Evolutionary conservation across 2,329 filamentous ascomycete species (phyloP), one percentile per base, ranked within the genome.

Genomic region (Xylariaceae sp.): DNA sequence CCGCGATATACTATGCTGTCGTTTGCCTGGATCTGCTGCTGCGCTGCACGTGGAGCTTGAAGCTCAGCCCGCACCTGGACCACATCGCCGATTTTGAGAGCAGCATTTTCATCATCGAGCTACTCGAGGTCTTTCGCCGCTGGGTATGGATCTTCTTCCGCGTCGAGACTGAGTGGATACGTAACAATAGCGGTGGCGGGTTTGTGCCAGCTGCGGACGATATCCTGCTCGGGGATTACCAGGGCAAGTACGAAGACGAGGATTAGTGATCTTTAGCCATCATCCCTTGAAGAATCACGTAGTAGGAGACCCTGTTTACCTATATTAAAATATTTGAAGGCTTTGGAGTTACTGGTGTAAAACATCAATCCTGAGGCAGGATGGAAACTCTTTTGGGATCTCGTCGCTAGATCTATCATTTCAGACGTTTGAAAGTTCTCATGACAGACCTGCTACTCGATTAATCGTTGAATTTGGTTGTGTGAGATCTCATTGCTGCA

Each of bases 81-180:
- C 87, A 87, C 61, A 82, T 95, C 42, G 84, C 86, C 52, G 89
- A 95, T 61, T 79, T 89, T 38, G 93, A 97, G 68, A 83, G 83
- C 41, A 88, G 88, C 7, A 87, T 97, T 34, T 98, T 96, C 60
- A 56, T 91, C 19, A 79, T 97, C 56, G 85, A 96, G 69, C 74
- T 87, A 34, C 71, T 95, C 9, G 93, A 98, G 68, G 86, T 97
- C 15, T 74, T 88, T 34, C 78, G 93, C 36, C 77, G 93, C 43
- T 97, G 91, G 89, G 77, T 97, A 46, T 98, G 93, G 93, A 89
- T 96, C 43, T 97, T 96, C 66, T 88, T 97, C 66, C 79, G 93
- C 9, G 83, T 95, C 31, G 93, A 98, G 72, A 90, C 89, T 17
- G 93, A 98, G 69, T 95, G 87, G 86, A 78, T 88, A 65, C 72